Evolutionary conservation across 169 alveolate species (phyloP).

Genomic region (Eimeria tenella): DNA sequence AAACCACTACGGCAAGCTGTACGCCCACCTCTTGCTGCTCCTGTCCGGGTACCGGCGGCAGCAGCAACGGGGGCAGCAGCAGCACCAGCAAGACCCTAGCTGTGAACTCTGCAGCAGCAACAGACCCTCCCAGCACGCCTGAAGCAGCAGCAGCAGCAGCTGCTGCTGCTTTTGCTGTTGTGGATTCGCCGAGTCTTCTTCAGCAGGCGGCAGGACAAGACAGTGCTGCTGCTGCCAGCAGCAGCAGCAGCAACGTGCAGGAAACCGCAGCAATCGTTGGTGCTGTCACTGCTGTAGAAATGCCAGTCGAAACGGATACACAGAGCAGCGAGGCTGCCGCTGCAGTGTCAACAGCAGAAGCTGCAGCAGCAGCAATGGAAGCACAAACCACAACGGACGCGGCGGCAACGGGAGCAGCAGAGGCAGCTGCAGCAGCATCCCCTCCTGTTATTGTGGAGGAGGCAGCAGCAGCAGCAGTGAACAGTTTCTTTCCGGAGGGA

Average conservation of each 20-base stretch:
- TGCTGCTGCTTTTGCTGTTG: slow-evolving; percentile 2
- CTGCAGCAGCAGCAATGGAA: slow-evolving; percentile 13
- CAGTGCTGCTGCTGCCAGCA: neutral
- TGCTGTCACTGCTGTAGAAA: neutral
- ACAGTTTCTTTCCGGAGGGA: too few species aligned
- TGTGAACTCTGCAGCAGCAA: neutral
- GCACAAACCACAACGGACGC: neutral
- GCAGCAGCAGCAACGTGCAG: neutral
- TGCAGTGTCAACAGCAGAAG: neutral
- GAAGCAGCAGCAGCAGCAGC: neutral
- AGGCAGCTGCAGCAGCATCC: neutral
- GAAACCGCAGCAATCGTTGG: neutral
- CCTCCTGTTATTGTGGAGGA: neutral
- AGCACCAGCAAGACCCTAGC: neutral
- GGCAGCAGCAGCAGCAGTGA: neutral
- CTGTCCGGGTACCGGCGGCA: neutral
- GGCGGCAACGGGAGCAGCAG: neutral
- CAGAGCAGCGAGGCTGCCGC: neutral
- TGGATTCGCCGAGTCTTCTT: neutral
- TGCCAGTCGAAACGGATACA: neutral
- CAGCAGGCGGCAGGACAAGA: neutral
- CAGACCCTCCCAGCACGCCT: neutral
- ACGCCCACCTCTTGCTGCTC: slow-evolving; percentile 45
- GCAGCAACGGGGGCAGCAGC: neutral
- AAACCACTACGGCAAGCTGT: slow-evolving; percentile 30